Evolutionary conservation across 805 yeast species (phyloP).

Genomic region (Metahyphopichia silvanorum): DNA sequence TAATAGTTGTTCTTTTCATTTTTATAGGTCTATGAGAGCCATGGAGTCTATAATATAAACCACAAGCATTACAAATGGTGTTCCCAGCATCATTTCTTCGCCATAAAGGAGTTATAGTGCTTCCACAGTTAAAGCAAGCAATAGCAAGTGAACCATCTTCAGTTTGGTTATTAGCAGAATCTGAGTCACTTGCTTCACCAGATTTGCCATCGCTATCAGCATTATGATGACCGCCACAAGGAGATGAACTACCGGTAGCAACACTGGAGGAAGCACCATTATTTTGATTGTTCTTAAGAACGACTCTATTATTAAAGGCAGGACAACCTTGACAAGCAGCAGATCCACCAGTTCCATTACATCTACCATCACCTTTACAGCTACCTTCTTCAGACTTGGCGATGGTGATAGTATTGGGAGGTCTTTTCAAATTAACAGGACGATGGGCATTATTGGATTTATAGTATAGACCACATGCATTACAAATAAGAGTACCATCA

Average conservation of each 20-base stretch:
- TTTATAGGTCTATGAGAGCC: conserved; percentile 75
- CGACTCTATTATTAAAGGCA: conserved; percentile 69
- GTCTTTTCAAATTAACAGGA: conserved; percentile 62
- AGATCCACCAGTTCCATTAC: conserved; percentile 87
- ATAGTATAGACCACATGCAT: conserved; percentile 58
- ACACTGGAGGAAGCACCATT: neutral
- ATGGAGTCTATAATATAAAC: conserved; percentile 70
- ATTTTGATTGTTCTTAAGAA: conserved; percentile 19
- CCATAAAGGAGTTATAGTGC: conserved; percentile 87
- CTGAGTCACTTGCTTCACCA: conserved; percentile 2
- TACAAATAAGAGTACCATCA: conserved; percentile 53
- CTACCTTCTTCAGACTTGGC: conserved; percentile 47
- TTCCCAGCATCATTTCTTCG: conserved; percentile 78
- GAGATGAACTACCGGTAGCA: neutral
- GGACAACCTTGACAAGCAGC: conserved; percentile 81
- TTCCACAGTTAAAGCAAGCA: conserved; percentile 80
- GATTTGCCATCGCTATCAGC: conserved; percentile 1
- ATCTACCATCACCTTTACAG: conserved; percentile 73
- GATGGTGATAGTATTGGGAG: conserved; percentile 48
- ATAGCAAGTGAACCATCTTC: conserved; percentile 51
- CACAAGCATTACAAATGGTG: conserved; percentile 88
- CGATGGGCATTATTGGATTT: conserved; percentile 61
- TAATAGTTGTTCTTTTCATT: conserved; percentile 70
- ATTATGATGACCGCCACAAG: neutral
- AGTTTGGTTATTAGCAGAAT: conserved; percentile 10